These are phyloP conservation scores for Cupressus sempervirens DNA, from an alignment of 75 land plant genomes.

Conservation along the genomic window DNA sequence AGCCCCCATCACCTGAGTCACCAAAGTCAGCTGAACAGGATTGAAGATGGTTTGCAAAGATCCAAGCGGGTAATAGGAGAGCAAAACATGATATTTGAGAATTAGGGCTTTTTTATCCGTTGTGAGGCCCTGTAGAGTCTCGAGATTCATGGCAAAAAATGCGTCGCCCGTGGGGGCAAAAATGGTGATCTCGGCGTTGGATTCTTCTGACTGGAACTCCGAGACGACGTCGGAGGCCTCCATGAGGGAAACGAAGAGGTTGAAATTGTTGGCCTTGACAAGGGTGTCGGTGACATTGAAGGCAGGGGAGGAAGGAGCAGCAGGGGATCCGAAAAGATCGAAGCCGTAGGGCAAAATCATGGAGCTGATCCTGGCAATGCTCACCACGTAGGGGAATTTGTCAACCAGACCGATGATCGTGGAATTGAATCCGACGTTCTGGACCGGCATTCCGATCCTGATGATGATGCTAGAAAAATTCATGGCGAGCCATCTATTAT, in stretches of 20 bases:
- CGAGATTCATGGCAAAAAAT: constrained; percentile 36
- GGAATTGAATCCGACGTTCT: constrained; percentile 38
- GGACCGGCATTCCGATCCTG: constrained; percentile 39
- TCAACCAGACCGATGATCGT: constrained; percentile 37
- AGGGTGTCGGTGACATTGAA: too few species aligned
- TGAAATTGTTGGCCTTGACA: constrained; percentile 50
- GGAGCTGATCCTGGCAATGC: constrained; percentile 36
- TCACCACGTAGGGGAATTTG: constrained; percentile 48
- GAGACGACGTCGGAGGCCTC: constrained; percentile 63
- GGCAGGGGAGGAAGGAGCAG: too few species aligned
- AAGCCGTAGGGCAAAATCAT: too few species aligned
- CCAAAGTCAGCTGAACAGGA: too few species aligned
- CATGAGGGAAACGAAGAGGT: constrained; percentile 58
- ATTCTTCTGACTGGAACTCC: constrained; percentile 54
- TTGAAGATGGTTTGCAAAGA: too few species aligned
- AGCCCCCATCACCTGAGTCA: too few species aligned
- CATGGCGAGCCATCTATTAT: too few species aligned
- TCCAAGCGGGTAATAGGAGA: too few species aligned
- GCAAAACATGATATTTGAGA: too few species aligned
- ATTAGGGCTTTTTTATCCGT: constrained; percentile 46
- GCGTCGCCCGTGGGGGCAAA: constrained; percentile 73
- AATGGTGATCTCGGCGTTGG: constrained; percentile 63
- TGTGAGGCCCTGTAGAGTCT: constrained; percentile 48
- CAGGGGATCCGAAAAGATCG: too few species aligned
- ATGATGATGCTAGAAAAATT: too few species aligned